Evolutionary conservation across 2,329 filamentous ascomycete species (phyloP).

Genomic region (Aspergillus texensis): DNA sequence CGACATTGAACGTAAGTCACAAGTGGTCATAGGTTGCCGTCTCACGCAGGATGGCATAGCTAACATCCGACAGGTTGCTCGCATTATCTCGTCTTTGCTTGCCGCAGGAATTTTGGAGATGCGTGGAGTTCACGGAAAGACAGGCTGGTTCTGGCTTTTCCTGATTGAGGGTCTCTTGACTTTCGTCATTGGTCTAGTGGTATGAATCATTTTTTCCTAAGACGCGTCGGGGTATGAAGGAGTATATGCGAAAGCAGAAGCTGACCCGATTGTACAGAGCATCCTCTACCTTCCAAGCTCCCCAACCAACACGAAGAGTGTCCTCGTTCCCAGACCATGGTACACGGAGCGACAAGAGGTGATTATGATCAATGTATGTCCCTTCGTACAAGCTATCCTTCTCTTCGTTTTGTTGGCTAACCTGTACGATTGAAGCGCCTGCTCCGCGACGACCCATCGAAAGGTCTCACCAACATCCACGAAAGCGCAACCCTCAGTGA

Average conservation of each 20-base stretch:
- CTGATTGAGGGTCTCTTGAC: constrained; percentile 50
- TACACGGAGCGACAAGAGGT: constrained; percentile 32
- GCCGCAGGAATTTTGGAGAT: constrained; percentile 47
- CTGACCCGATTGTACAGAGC: constrained; percentile 15
- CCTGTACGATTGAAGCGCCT: constrained; percentile 39
- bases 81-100: constrained; percentile 41
- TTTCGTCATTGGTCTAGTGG: constrained; percentile 42
- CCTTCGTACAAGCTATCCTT: too few relatives aligned
- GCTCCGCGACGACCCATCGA: constrained; percentile 58
- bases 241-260: background rate
- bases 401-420: background rate
- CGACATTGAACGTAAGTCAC: constrained; percentile 34
- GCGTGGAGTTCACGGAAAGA: constrained; percentile 43
- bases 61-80: constrained; percentile 22
- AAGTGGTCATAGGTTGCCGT: too few relatives aligned
- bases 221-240: too few relatives aligned
- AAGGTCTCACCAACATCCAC: constrained; percentile 51
- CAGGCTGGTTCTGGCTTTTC: constrained; percentile 48
- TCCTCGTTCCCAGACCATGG: constrained; percentile 26
- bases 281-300: constrained; percentile 33
- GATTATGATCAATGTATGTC: constrained; percentile 32
- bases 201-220: constrained; percentile 25
- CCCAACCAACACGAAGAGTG: constrained; percentile 30
- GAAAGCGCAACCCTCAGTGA: constrained; percentile 49
- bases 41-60: too few relatives aligned